Evolutionary conservation across 352 stramenopile genomes (phyloP), one percentile per base, ranked within the genome.

Genomic region (Phytophthora podocarpi): DNA sequence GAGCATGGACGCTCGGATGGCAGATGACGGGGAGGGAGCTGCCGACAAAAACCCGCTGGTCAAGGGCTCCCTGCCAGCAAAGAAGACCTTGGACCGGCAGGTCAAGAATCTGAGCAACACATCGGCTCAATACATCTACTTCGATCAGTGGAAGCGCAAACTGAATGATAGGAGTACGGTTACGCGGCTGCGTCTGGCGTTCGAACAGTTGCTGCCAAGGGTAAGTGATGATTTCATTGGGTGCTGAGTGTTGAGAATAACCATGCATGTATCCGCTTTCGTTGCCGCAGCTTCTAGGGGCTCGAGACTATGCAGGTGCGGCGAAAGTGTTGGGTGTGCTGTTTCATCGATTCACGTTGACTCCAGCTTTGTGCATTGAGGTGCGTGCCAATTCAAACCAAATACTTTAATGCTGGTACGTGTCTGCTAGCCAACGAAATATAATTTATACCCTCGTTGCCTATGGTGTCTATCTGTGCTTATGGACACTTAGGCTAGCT

Each of bases 231-330:
- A 18, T 34, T 7, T 32, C 32, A 26, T 32, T 45, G 13, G 26
- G 18, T 27, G 16, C n/a, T 18, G 8, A 20, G 8, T 10, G 11
- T 32, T 9, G 15, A 27, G n/a, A 32, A 6, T 53, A 48, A 51
- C 11, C 24, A 11, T 47, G 0, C 13, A 31, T 57, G 4, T 40
- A 20, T 42, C 49, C 10, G 2, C 34, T 30, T 49, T 15, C 30
- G 24, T 31, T 34, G 36, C 24, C 46, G 40, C 42, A 95, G 85
- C 59, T 95, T 5, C 58, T 91, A 11, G 80, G 79, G 8, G 85
- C 74, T 55, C 69, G 85, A 41, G 85, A 95, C 46, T 95, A 85
- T 61, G 72, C 61, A 27, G 86, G 80, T 1, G 86, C 84, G 2
- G 78, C 82, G 20, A 78, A 88, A 58, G 77, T 90, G 8, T 59